A percentile compares a stretch with the other conserved stretches of the same genome.
Evolutionary conservation across 257 asterid species (phyloP).

Genomic region (Oldenlandia corymbosa): DNA sequence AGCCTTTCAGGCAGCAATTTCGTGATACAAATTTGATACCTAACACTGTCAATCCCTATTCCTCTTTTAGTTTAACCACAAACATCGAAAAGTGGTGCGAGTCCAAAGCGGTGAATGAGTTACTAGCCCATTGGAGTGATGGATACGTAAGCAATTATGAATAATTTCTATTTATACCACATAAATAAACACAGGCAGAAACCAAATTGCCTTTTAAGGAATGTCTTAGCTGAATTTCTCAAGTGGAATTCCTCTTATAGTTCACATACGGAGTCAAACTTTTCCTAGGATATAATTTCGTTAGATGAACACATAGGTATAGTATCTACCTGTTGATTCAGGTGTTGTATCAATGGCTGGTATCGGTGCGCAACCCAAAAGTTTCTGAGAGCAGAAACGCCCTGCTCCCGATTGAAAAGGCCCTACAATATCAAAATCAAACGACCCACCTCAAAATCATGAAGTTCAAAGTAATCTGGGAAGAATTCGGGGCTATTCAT

Average conservation of each 20-base stretch:
- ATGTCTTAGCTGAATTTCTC: no score
- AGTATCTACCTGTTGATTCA: slow-evolving; percentile 32
- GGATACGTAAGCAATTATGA: no score
- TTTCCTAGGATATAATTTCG: no score
- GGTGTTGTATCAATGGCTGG: slow-evolving; percentile 40
- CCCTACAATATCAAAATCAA: slow-evolving; percentile 11
- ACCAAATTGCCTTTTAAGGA: no score
- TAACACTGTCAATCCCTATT: no score
- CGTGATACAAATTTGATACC: neutral
- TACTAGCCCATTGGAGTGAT: no score
- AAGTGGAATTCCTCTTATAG: no score
- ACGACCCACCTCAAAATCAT: neutral
- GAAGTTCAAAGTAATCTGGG: neutral
- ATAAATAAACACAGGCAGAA: no score
- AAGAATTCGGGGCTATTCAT: neutral
- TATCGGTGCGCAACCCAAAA: slow-evolving; percentile 39
- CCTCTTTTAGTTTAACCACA: neutral
- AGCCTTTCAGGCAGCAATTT: neutral
- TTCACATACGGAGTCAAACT: no score
- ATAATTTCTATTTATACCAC: no score
- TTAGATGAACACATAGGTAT: no score
- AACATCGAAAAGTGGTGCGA: neutral
- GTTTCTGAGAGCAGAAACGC: slow-evolving; percentile 26
- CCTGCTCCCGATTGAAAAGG: slow-evolving; percentile 28
- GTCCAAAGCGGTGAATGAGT: no score